Percentiles rank a stretch among this genome's conserved stretches.
These are phyloP conservation scores for Entelexis sorbosivorans DNA, from an alignment of 1,139 yeast species.

Conservation along the genomic window DNA sequence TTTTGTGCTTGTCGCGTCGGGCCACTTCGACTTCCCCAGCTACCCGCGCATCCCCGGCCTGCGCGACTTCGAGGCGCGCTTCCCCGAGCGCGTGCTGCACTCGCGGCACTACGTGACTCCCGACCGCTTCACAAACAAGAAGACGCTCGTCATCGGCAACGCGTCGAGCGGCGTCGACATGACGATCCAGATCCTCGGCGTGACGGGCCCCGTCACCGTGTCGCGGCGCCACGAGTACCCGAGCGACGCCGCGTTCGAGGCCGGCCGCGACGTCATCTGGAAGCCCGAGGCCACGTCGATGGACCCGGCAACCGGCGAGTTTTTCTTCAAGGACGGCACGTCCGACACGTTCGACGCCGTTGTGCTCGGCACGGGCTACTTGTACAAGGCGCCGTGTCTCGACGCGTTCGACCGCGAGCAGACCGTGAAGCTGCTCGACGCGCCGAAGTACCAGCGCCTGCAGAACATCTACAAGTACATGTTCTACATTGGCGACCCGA, in stretches of 20 bases:
- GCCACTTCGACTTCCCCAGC: constrained; percentile 47
- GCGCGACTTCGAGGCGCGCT: constrained; percentile 36
- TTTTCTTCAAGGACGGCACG: constrained; percentile 35
- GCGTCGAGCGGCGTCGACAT: constrained; percentile 55
- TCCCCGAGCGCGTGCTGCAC: constrained; percentile 39
- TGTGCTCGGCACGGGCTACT: constrained; percentile 58
- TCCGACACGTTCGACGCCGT: constrained; percentile 37
- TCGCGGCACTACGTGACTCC: constrained; percentile 49
- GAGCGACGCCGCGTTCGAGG: constrained; percentile 29
- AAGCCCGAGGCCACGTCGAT: constrained; percentile 36
- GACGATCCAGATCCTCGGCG: constrained; percentile 37
- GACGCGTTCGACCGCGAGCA: constrained; percentile 25
- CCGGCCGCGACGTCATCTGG: constrained; percentile 33
- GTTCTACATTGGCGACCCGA: constrained; percentile 44
- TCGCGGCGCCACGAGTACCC: constrained; percentile 17
- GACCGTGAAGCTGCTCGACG: constrained; percentile 22
- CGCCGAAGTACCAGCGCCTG: constrained; percentile 9
- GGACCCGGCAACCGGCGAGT: constrained; percentile 29
- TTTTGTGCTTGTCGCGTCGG: constrained; percentile 48
- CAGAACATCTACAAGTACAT: constrained; percentile 45
- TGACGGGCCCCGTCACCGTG: constrained; percentile 15
- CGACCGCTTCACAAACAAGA: constrained; percentile 35
- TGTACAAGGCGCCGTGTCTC: constrained; percentile 41
- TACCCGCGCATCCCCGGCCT: constrained; percentile 48
- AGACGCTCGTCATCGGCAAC: constrained; percentile 48